These are phyloP conservation scores for Paxillus rubicundulus DNA, from an alignment of 768 basidiomycete species.

Conservation along the genomic window DNA sequence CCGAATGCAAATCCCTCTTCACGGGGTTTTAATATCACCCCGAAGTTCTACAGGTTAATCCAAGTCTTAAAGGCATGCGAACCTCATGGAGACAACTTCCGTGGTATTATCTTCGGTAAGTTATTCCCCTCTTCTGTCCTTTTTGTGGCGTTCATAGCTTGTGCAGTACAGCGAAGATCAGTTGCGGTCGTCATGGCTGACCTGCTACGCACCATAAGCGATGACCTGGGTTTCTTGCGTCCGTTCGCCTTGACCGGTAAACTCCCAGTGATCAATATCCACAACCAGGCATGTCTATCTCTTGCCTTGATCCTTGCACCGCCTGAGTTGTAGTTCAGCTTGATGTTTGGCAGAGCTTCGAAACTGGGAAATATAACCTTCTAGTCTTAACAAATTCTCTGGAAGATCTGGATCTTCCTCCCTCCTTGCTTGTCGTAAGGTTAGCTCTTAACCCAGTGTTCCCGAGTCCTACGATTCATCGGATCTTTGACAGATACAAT, in stretches of 20 bases:
- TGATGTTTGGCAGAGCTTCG: conserved; percentile 49
- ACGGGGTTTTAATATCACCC: conserved; percentile 61
- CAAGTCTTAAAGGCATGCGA: conserved; percentile 57
- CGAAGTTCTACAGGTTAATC: conserved; percentile 61
- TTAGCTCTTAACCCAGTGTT: conserved; percentile 27
- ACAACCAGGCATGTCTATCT: conserved; percentile 32
- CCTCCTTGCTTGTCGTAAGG: conserved; percentile 61
- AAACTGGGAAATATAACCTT: conserved; percentile 57
- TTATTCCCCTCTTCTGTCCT: not conserved
- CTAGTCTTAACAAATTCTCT: conserved; percentile 57
- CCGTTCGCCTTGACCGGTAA: conserved; percentile 47
- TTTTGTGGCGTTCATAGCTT: conserved; percentile 8
- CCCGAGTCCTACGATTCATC: not conserved
- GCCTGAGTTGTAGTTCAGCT: conserved; percentile 32
- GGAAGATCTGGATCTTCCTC: conserved; percentile 61
- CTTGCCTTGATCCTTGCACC: not conserved
- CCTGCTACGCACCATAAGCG: conserved; percentile 52
- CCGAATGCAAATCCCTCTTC: conserved; percentile 60
- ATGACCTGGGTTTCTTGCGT: conserved; percentile 52
- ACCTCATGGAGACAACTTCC: conserved; percentile 54
- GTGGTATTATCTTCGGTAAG: conserved; percentile 64
- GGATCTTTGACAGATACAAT: conserved; percentile 34
- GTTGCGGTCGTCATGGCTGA: conserved; percentile 60
- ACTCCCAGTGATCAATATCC: conserved; percentile 30
- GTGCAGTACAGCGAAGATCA: conserved; percentile 49